A percentile compares a stretch with the other conserved stretches of the same genome.
Evolutionary conservation across 768 basidiomycete species (phyloP).

Genomic region (Leccinum subtestaceum): DNA sequence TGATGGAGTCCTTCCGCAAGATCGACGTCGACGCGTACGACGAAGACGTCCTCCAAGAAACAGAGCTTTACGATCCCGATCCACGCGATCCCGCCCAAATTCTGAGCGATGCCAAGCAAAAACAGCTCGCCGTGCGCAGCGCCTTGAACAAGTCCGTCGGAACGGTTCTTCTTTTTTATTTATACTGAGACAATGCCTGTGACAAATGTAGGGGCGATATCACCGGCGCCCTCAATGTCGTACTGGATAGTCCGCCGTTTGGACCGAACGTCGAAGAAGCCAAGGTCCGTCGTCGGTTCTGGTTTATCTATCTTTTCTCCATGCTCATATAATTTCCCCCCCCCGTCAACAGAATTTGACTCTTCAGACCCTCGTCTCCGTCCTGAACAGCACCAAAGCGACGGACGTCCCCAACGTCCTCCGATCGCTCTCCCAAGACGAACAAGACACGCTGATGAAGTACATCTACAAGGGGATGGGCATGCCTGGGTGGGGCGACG

Average conservation of each 20-base stretch:
- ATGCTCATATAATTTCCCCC: background rate
- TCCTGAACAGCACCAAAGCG: conserved; percentile 92
- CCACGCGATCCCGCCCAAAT: conserved; percentile 74
- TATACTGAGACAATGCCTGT: background rate
- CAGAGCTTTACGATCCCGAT: conserved; percentile 85
- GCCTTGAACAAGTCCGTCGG: conserved; percentile 66
- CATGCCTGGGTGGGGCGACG: conserved; percentile 55
- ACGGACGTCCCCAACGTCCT: conserved; percentile 79
- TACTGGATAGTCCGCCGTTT: conserved; percentile 83
- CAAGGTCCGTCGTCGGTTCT: conserved; percentile 53
- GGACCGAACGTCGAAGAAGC: conserved; percentile 86
- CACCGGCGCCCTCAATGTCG: conserved; percentile 62
- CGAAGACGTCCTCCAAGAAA: conserved; percentile 83
- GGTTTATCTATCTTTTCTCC: background rate
- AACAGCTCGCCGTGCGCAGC: conserved; percentile 67
- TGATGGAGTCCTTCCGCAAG: conserved; percentile 73
- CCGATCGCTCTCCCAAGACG: conserved; percentile 65
- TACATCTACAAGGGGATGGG: conserved; percentile 98
- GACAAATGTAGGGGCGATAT: conserved; percentile 63
- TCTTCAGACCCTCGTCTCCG: conserved; percentile 76
- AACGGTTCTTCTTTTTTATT: background rate
- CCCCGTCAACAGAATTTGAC: conserved; percentile 58
- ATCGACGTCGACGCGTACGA: conserved; percentile 94
- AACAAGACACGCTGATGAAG: conserved; percentile 93
- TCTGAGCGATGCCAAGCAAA: conserved; percentile 72